Base-by-base conservation (phyloP, 768 basidiomycete genomes). In the Russula griseocarnosa region DNA sequence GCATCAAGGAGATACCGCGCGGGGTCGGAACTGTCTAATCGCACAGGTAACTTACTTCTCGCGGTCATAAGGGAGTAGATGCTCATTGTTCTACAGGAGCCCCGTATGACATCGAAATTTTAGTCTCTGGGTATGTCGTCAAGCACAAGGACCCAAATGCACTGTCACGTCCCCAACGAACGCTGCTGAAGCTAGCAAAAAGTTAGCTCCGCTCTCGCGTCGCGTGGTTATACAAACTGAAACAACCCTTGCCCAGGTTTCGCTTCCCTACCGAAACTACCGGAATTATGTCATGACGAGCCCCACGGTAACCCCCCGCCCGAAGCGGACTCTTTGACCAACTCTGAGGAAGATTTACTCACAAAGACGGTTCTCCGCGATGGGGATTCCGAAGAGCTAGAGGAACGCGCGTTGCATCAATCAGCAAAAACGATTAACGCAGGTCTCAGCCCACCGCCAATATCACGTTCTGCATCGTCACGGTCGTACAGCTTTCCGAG, bases 131-230 rank as follows among this genome's bases (percentile, higher is more conserved):
- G 0, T 92, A 85, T 68, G 91, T 88, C 0, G 79, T 85, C 18
- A 83, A 79, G 54, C 77, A 83, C 49, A 81, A 83, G 49, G 77
- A 82, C 1, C 79, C 83, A 3, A 86, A 86, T 58, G 76, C 79
- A 50, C 81, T 85, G 1, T 86, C 85, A 60, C 85, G 92, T 5
- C 83, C 90, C 1, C 92, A 94, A 65, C 80, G 83, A 16, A 84
- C 90, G 1, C 89, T 95, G 68, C 78, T 94, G 44, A 80, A 80
- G 14, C 72, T 94, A 38, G 94, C 93, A 11, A 91, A 87, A 80
- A 79, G 92, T 92, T 72, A 61, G 69, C 30, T 20, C 32, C 44
- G 46, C 47, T 58, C 34, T 16, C 10, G 11, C 58, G 28, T 52
- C 22, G 16, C 5, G 42, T 36, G 22, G 1, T 28, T 1, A 3